Evolutionary conservation across 106 monocot genomes (phyloP).

Genomic region (Apostasia ramifera): DNA sequence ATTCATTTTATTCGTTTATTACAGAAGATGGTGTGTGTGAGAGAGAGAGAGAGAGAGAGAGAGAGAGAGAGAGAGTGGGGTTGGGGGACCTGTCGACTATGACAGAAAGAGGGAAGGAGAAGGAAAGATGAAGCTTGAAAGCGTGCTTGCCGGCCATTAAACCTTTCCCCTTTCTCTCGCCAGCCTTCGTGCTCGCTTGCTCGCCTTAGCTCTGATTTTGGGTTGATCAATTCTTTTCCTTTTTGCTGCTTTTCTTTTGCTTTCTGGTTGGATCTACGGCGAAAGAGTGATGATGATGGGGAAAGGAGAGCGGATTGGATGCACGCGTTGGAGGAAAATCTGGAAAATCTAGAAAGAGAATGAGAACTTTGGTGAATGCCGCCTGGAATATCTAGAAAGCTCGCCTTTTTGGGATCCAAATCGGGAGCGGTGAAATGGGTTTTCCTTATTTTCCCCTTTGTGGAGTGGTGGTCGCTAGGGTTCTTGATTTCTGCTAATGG

Average conservation of each 20-base stretch:
- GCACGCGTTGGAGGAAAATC: not conserved
- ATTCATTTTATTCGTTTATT: too few relatives aligned
- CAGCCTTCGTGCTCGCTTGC: not conserved
- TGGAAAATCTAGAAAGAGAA: constrained; percentile 8
- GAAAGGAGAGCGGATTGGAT: not conserved
- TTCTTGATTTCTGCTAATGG: not conserved
- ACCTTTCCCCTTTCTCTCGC: not conserved
- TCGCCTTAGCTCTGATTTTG: not conserved
- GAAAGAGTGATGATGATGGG: not conserved
- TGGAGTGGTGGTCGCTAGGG: not conserved
- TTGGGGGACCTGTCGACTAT: constrained; percentile 16
- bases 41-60: not conserved
- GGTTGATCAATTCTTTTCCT: not conserved
- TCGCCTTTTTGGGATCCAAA: constrained; percentile 24
- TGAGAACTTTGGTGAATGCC: not conserved
- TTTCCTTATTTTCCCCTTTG: constrained; percentile 1
- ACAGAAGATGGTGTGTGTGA: not conserved
- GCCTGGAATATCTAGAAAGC: constrained; percentile 15
- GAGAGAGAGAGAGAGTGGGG: not conserved
- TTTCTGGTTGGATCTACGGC: not conserved
- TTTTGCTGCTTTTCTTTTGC: not conserved
- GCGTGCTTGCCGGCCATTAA: constrained; percentile 94
- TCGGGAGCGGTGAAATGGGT: constrained; percentile 14
- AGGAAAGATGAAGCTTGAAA: constrained; percentile 53
- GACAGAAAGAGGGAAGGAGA: constrained; percentile 43